A percentile compares a stretch with the other conserved stretches of the same genome.
Conservation (phyloP, 257 asterid species). For the Solanum sejunctum region DNA sequence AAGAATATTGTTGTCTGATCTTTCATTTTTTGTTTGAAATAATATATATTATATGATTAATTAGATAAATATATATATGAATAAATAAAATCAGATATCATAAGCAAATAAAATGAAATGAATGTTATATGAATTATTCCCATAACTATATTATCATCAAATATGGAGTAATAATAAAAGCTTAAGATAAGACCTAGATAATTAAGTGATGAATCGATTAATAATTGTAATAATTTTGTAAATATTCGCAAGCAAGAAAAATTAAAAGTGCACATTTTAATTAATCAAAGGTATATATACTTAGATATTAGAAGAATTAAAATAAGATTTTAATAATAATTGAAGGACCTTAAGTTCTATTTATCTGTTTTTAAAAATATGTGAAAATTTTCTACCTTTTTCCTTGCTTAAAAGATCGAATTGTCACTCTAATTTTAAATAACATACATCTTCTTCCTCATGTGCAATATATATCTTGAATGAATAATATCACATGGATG, state of each 20-base stretch:
- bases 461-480: not conserved
- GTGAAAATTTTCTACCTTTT: not conserved
- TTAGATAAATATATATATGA: not conserved
- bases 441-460: not conserved
- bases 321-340: not conserved
- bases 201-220: not conserved
- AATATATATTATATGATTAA: not conserved
- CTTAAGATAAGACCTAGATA: not conserved
- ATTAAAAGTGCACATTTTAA: not conserved
- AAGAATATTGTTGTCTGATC: constrained; percentile 31
- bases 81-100: not conserved
- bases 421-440: not conserved
- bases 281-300: not conserved
- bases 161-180: not conserved
- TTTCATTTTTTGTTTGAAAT: constrained; percentile 23
- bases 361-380: not conserved
- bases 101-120: not conserved
- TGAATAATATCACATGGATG: not conserved
- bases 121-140: not conserved
- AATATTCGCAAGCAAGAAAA: not conserved
- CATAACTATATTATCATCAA: not conserved
- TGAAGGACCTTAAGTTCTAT: not conserved
- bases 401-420: not conserved
- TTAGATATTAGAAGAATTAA: not conserved
- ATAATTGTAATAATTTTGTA: not conserved